Evolutionary conservation across 345 rosid genomes (phyloP).

Genomic region (Dipteronia dyeriana): DNA sequence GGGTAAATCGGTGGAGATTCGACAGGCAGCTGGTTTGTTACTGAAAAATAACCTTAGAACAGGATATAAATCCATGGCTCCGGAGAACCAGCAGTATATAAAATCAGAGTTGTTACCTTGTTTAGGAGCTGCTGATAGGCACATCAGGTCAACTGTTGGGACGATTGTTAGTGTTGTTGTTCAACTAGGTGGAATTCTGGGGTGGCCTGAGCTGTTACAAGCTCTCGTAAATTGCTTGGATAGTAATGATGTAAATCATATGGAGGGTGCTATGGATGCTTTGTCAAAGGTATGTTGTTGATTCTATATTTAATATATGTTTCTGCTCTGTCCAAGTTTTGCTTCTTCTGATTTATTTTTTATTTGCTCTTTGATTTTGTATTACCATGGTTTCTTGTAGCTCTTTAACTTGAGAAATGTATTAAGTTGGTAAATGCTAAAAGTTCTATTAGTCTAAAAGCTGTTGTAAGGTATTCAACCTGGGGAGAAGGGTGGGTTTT

Average conservation of each 20-base stretch:
- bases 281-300: conserved; percentile 70
- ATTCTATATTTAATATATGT: conserved; percentile 9
- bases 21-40: conserved; percentile 97
- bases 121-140: conserved; percentile 85
- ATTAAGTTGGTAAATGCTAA: not conserved
- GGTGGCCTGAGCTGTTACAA: conserved; percentile 90
- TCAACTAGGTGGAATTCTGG: conserved; percentile 64
- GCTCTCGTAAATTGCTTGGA: conserved; percentile 84
- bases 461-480: not conserved
- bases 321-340: not conserved
- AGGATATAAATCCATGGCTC: conserved; percentile 62
- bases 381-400: not conserved
- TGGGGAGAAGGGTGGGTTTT: not conserved
- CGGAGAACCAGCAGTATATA: conserved; percentile 63
- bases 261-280: conserved; percentile 99
- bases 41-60: conserved; percentile 83
- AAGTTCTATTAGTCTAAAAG: not conserved
- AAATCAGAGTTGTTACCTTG: conserved; percentile 84
- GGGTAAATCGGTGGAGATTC: conserved; percentile 84
- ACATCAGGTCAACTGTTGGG: conserved; percentile 91
- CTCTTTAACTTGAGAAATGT: not conserved
- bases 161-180: conserved; percentile 79
- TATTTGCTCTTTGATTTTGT: not conserved
- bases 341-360: not conserved
- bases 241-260: conserved; percentile 79